Evolutionary conservation across 78 protist genomes (phyloP).

Genomic region (Dictyostelium firmibasis): DNA sequence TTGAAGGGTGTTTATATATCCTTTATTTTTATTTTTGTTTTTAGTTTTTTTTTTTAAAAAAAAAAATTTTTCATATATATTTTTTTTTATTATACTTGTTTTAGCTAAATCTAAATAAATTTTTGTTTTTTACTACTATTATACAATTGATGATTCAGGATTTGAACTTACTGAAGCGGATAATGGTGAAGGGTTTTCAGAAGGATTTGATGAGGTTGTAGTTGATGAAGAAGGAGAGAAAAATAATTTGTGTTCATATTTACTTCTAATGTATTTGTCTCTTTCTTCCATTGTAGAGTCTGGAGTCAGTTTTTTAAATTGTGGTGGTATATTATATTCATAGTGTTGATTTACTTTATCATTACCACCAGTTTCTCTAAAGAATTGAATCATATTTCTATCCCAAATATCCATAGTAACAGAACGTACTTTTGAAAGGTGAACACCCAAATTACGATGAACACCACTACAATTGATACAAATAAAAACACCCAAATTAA

Average conservation of each 20-base stretch:
- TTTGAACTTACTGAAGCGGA: background rate
- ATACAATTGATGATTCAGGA: background rate
- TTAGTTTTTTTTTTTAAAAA: background rate
- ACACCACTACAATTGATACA: constrained; percentile 91
- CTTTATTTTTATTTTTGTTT: background rate
- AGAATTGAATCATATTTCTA: background rate
- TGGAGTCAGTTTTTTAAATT: background rate
- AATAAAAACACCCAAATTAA: constrained; percentile 84
- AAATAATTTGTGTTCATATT: constrained; percentile 67
- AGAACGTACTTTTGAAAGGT: constrained; percentile 87
- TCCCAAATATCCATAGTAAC: constrained; percentile 85
- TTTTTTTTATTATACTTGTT: background rate
- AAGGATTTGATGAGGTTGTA: background rate
- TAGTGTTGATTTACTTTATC: constrained; percentile 39
- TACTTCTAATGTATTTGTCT: constrained; percentile 56
- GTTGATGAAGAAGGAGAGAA: constrained; percentile 1
- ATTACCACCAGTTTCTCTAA: constrained; percentile 76
- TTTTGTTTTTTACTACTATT: background rate
- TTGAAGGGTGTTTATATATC: too few species aligned
- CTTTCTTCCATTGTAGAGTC: constrained; percentile 45
- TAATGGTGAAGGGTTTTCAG: constrained; percentile 1
- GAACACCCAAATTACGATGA: constrained; percentile 89
- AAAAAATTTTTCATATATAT: background rate
- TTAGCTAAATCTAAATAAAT: background rate
- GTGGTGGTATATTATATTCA: constrained; percentile 57